phyloP scores from a whole-genome alignment of 768 basidiomycete species.

The Lepiota brunneoincarnata region DNA sequence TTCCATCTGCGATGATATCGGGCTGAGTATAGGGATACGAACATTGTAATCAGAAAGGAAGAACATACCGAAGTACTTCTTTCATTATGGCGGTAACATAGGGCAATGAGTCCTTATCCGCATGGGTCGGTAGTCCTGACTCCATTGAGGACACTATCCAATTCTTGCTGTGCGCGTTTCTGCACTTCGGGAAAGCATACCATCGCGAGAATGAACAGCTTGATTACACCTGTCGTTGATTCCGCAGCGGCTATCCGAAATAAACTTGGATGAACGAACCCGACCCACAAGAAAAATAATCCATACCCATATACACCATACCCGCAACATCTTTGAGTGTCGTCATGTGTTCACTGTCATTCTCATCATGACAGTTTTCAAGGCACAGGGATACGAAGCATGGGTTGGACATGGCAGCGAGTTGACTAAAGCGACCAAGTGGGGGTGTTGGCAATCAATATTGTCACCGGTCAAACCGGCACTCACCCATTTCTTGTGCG shows the following conservation, averaged over 20 bases:
- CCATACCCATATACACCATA: slow-evolving; percentile 36
- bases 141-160: slow-evolving; percentile 23
- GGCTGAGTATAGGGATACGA: no score
- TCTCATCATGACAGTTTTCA: slow-evolving; percentile 8
- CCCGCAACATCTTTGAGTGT: slow-evolving; percentile 33
- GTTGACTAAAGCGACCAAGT: not conserved
- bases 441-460: not conserved
- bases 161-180: slow-evolving; percentile 24
- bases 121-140: slow-evolving; percentile 22
- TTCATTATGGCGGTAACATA: slow-evolving; percentile 24
- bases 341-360: slow-evolving; percentile 5
- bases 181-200: slow-evolving; percentile 25
- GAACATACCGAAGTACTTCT: slow-evolving; percentile 25
- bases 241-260: slow-evolving; percentile 7
- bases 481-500: slow-evolving; percentile 12
- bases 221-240: slow-evolving; percentile 1
- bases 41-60: no score
- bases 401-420: slow-evolving; percentile 2
- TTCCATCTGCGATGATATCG: slow-evolving; percentile 7
- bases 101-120: slow-evolving; percentile 20
- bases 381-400: slow-evolving; percentile 17
- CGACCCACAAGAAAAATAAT: not conserved
- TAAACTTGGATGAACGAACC: not conserved
- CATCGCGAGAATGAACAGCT: slow-evolving; percentile 25
- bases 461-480: slow-evolving; percentile 22